Percentiles rank a stretch among this genome's conserved stretches.
phyloP scores from a whole-genome alignment of 768 basidiomycete species.

The Dentipellis fragilis region DNA sequence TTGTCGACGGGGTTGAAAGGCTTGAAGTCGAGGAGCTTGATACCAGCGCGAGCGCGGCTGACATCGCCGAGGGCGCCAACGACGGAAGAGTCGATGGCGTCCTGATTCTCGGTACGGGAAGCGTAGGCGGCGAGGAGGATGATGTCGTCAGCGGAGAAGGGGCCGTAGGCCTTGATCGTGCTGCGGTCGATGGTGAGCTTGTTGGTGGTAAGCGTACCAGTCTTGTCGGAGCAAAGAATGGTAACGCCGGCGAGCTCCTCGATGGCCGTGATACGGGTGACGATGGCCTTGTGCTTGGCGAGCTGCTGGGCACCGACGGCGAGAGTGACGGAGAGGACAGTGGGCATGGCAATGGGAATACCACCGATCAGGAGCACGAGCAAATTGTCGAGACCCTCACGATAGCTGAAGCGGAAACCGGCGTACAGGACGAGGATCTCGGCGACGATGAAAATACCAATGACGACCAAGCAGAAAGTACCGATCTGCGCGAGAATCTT shows the following conservation, averaged over 20 bases:
- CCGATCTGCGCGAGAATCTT: slow-evolving; percentile 98
- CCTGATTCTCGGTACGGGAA: slow-evolving; percentile 98
- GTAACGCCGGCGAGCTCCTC: slow-evolving; percentile 98
- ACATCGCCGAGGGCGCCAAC: slow-evolving; percentile 70
- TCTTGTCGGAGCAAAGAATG: slow-evolving; percentile 98
- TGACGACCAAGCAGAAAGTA: slow-evolving; percentile 92
- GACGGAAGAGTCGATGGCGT: slow-evolving; percentile 89
- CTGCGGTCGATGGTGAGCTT: slow-evolving; percentile 95
- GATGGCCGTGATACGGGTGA: slow-evolving; percentile 98
- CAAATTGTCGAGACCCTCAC: slow-evolving; percentile 93
- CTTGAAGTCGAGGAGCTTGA: slow-evolving; percentile 97
- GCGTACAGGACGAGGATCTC: slow-evolving; percentile 94
- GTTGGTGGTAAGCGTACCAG: slow-evolving; percentile 96
- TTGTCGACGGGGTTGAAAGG: slow-evolving; percentile 99
- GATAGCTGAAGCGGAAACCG: slow-evolving; percentile 83
- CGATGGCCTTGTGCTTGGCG: slow-evolving; percentile 98
- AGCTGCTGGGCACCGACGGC: slow-evolving; percentile 98
- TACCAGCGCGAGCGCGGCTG: slow-evolving; percentile 73
- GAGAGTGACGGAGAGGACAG: slow-evolving; percentile 94
- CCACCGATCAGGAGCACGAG: slow-evolving; percentile 98
- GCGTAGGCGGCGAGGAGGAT: slow-evolving; percentile 92
- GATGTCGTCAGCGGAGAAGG: slow-evolving; percentile 83
- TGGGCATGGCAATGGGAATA: slow-evolving; percentile 99
- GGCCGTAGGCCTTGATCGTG: slow-evolving; percentile 85
- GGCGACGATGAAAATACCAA: slow-evolving; percentile 90